Evolutionary conservation across 176 grass and related monocot genomes (phyloP).

Genomic region (Cenchrus americanus): DNA sequence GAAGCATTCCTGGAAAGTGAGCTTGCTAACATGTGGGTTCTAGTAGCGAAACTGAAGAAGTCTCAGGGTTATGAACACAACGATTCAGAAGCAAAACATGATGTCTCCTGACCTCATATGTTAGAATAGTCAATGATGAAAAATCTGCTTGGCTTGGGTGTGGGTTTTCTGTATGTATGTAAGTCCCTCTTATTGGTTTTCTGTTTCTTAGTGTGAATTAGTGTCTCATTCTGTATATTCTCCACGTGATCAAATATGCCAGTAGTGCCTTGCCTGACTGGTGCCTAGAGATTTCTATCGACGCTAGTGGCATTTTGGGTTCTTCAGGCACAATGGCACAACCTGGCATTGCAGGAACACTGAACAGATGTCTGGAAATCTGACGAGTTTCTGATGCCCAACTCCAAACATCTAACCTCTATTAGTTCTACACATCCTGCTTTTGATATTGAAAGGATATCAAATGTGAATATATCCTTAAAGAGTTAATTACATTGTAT

Average conservation of each 20-base stretch:
- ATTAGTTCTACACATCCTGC: constrained; percentile 12
- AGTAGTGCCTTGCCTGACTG: constrained; percentile 32
- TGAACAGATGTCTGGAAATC: neutral
- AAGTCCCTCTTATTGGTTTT: constrained; percentile 42
- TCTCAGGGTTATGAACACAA: constrained; percentile 60
- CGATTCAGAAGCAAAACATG: constrained; percentile 53
- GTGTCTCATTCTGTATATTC: constrained; percentile 53
- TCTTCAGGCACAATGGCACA: neutral
- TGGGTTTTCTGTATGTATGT: constrained; percentile 62
- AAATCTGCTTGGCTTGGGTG: constrained; percentile 43
- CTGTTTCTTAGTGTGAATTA: constrained; percentile 39
- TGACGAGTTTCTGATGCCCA: constrained; percentile 3
- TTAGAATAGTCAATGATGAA: constrained; percentile 43
- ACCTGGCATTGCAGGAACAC: constrained; percentile 16
- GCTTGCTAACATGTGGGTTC: constrained; percentile 98
- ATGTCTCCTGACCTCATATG: constrained; percentile 26
- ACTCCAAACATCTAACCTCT: constrained; percentile 38
- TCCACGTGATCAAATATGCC: constrained; percentile 45
- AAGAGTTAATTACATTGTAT: constrained; percentile 1
- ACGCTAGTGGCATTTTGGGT: constrained; percentile 36
- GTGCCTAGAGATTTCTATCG: constrained; percentile 34
- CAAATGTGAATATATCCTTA: constrained; percentile 44
- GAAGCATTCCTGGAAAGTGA: constrained; percentile 92
- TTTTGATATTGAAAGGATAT: constrained; percentile 30
- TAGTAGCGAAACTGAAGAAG: constrained; percentile 91